Percentiles rank a stretch among this genome's conserved stretches.
These are phyloP conservation scores for Zygotorulaspora sp. DNA, from an alignment of 805 yeast species.

Conservation along the genomic window DNA sequence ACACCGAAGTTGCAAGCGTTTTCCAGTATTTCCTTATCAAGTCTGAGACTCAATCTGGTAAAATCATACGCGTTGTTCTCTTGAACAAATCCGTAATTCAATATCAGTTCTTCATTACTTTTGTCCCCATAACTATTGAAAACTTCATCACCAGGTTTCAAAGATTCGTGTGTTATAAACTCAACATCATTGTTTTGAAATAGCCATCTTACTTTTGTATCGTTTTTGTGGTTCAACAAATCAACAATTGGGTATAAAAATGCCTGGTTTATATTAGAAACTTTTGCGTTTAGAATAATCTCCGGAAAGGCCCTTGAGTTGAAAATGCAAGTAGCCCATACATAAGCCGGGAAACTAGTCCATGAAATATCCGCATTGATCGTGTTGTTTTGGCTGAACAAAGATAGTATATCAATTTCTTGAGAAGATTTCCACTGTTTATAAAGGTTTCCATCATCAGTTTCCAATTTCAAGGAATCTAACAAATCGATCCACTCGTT, in stretches of 20 bases:
- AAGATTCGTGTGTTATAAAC: slow-evolving; percentile 40
- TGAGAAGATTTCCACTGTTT: slow-evolving; percentile 19
- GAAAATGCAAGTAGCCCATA: slow-evolving; percentile 72
- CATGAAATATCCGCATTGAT: slow-evolving; percentile 37
- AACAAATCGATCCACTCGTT: slow-evolving; percentile 52
- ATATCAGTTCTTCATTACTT: slow-evolving; percentile 74
- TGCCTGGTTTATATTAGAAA: slow-evolving; percentile 44
- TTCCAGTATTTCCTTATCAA: slow-evolving; percentile 34
- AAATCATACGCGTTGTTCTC: slow-evolving; percentile 53
- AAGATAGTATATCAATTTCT: slow-evolving; percentile 18
- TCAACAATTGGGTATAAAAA: slow-evolving; percentile 78
- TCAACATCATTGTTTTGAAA: slow-evolving; percentile 32
- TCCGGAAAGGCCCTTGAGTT: slow-evolving; percentile 80
- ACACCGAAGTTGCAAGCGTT: slow-evolving; percentile 38
- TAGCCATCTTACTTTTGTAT: slow-evolving; percentile 61
- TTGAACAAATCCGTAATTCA: slow-evolving; percentile 77
- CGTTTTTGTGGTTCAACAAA: slow-evolving; percentile 66
- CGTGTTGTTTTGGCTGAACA: slow-evolving; percentile 24
- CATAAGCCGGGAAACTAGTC: slow-evolving; percentile 61
- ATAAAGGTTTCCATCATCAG: slow-evolving; percentile 17
- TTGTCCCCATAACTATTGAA: slow-evolving; percentile 85
- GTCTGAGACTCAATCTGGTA: slow-evolving; percentile 55
- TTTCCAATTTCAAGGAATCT: slow-evolving; percentile 6
- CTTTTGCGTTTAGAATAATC: slow-evolving; percentile 42
- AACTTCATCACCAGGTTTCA: slow-evolving; percentile 45